Conservation (phyloP, 2,329 filamentous ascomycete genomes). For the Claviceps fusiformis region DNA sequence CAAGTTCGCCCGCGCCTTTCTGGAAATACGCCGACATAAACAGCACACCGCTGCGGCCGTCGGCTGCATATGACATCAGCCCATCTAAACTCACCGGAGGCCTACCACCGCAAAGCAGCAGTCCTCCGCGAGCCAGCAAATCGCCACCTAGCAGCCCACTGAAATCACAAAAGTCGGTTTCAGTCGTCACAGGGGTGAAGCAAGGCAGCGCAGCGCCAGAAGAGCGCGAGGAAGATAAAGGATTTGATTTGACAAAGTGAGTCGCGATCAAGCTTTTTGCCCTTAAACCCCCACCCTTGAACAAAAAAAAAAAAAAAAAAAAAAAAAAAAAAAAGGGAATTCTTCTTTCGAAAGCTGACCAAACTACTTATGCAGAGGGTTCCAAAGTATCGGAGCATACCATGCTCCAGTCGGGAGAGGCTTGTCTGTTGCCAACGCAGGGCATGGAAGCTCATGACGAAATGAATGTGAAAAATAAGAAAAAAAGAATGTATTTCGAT, state of each 20-base stretch:
- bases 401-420: constrained; percentile 41
- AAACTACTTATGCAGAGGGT: constrained; percentile 33
- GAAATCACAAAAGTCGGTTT: constrained; percentile 21
- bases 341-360: constrained; percentile 10
- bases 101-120: constrained; percentile 41
- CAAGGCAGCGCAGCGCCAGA: constrained; percentile 18
- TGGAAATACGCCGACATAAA: constrained; percentile 75
- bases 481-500: neutral
- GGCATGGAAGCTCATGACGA: constrained; percentile 21
- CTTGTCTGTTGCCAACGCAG: constrained; percentile 27
- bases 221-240: constrained; percentile 32
- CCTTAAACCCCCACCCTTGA: neutral
- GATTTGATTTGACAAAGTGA: constrained; percentile 47
- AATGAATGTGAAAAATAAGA: neutral
- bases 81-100: constrained; percentile 36
- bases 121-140: constrained; percentile 36
- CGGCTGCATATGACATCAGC: constrained; percentile 40
- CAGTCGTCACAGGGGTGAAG: constrained; percentile 9
- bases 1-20: constrained; percentile 73
- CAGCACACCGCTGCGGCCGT: constrained; percentile 51
- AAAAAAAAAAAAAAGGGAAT: no score
- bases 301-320: no score
- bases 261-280: constrained; percentile 7
- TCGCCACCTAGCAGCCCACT: constrained; percentile 41
- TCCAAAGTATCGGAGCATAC: constrained; percentile 51